Base-by-base conservation (phyloP, 202 grass and related monocot species). In the Bolboschoenoplectus hybrid region DNA sequence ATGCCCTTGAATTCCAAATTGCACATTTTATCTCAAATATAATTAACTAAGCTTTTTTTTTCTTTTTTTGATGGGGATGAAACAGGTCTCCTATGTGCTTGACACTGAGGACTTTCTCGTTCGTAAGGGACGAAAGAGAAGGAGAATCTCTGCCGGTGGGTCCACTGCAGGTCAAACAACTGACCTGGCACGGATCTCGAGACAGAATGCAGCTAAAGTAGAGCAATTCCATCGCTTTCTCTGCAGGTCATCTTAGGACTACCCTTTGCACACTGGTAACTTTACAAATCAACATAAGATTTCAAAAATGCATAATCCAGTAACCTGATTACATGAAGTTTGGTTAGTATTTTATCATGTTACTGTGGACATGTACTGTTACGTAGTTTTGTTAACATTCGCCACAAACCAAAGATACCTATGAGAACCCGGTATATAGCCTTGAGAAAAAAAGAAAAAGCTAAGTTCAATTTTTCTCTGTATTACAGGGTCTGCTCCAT, bases 21-120 rank as follows among this genome's bases (percentile, higher is more conserved):
- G 65, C 45, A 57, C 1, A 66, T 50, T 14, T 49, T 9, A 61
- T 85, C 17, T 32, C 44, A 16, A 61, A 46, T 74, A 57, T 63
- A 7, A 50, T 82, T 89, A 82, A 64, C 2, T 47, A 56, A 47
- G 38, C 20, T 46, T 50, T 82, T 84, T 40, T 60, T 51, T 74
- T 67, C 32, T n/a, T 43, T 17, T 43, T 26, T 51, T 13, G 46
- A 32, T 0, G 64, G n/a, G 71, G 43, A 51, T 74, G 82, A 41
- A 74, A 67, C 81, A 94, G 92, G 90, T 92, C 36, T 92, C 90
- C 0, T 92, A 94, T 86, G 92, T 94, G 61, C 88, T 94, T 64
- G 92, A 92, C 67, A 94, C 92, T 17, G 92, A 92, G 92, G 92
- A 94, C 82, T 94, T 92, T 73, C 72, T 94, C 38, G 87, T 84